Base-by-base conservation (phyloP, 495 filamentous ascomycete genomes). In the Bacidia rubella region DNA sequence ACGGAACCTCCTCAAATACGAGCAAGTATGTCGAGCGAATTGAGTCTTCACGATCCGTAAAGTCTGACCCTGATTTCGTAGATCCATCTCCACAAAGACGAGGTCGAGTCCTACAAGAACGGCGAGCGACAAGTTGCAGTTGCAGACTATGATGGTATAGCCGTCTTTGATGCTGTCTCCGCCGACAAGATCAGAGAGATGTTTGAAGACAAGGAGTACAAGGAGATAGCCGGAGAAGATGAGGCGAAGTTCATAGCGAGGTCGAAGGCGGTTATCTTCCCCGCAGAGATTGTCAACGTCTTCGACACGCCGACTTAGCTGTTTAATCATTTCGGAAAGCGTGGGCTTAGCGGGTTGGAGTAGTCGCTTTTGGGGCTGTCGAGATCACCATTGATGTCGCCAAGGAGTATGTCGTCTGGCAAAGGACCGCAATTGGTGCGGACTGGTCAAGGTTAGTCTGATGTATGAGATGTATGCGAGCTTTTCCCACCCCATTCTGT, bases 401-500 rank as follows among this genome's bases (percentile, higher is more conserved):
- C 73, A 2, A 80, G 69, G 11, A 75, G 61, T 26, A 80, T 67
- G 54, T 79, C 77, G 47, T 80, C 75, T 4, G 68, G 68, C 11
- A 66, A 64, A 35, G 75, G 71, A 5, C 76, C 77, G 40, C 70
- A 70, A 56, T 70, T 74, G 49, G 72, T 78, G 29, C 77, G 67
- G 40, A 80, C 76, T 79, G 56, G 62, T 51, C 47, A 29, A 51
- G 47, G 53, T 47, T 47, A 41, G 17, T 43, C 53, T 48, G 45
- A 56, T 24, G 23, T 44, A 5, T 32, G 15, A 35, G 26, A 51
- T 17, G 21, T 24, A n/a, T 22, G 22, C 22, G 20, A 23, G 21
- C 12, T n/a, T 3, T 48, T 69, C 70, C 65, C 60, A 80, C 87
- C 75, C 84, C 84, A 94, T 71, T 98, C 92, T 20, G 86, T 85